Base-by-base conservation (phyloP, 2,329 filamentous ascomycete species). In the Fusarium robinianum region DNA sequence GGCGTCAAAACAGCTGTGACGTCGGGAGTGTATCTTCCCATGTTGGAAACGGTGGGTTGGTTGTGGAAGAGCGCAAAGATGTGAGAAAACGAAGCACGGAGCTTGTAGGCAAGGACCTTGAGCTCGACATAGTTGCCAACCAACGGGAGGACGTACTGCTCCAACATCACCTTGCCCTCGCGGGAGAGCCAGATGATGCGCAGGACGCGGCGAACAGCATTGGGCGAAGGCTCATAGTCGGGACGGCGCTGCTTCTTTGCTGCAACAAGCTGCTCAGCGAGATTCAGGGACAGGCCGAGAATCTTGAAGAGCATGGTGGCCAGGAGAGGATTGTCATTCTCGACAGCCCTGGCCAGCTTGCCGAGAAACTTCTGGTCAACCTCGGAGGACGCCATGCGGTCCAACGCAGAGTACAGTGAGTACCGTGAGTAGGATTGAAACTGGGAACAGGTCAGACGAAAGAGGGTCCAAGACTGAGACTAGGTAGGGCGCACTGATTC, bases 311-410 rank as follows among this genome's bases (percentile, higher is more conserved):
- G 80, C 66, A 89, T 90, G 14, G 80, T 80, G 6, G 88, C 88
- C 31, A 97, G 80, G 12, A 91, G 77, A 4, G 88, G 84, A 63
- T 92, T 94, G 58, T 88, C 84, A 48, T 80, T 74, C 64, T 85
- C 84, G 58, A 90, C 90, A 50, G 84, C 79, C 70, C 85, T 87
- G 66, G 94, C 92, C 66, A 96, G 85, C 65, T 84, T 85, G 72
- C 90, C 90, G 63, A 99, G 79, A 71, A 95, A 96, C 73, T 97
- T 99, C 73, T 96, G 91, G 69, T 99, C 94, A 51, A 97, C 90
- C 72, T 96, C 90, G 49, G 90, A 94, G 66, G 91, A 94, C 72
- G 94, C 94, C 94, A 97, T 99, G 52, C 65, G 63, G 61, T 33
- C 42, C 53, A 51, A 42, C 18, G 30, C 33, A 35, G 18, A 49